phyloP scores from a whole-genome alignment of 2,329 filamentous ascomycete species.

The Fusarium globosum region DNA sequence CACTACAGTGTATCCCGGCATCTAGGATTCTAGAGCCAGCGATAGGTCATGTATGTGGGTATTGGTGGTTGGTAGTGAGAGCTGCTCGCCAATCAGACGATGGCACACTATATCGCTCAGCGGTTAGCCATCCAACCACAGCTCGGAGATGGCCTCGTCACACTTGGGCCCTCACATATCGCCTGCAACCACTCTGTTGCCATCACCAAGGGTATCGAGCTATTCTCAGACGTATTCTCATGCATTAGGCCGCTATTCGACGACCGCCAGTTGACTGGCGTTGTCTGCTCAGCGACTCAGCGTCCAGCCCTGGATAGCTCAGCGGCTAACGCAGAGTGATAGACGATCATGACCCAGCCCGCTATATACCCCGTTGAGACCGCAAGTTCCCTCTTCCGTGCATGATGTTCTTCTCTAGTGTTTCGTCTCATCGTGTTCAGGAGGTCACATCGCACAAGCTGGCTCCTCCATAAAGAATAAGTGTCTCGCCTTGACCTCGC shows the following conservation, averaged over 20 bases:
- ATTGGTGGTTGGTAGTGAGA: constrained; percentile 33
- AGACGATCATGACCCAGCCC: constrained; percentile 61
- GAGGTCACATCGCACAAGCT: constrained; percentile 55
- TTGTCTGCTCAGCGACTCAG: constrained; percentile 54
- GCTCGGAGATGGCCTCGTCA: constrained; percentile 37
- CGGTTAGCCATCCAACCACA: constrained; percentile 60
- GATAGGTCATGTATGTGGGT: constrained; percentile 29
- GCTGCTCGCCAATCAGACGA: constrained; percentile 37
- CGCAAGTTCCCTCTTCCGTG: constrained; percentile 55
- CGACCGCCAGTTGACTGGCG: constrained; percentile 31
- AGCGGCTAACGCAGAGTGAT: constrained; percentile 58
- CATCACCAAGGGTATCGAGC: constrained; percentile 49
- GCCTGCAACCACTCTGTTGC: constrained; percentile 46
- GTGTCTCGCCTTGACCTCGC: constrained; percentile 40
- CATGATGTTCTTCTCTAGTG: constrained; percentile 61
- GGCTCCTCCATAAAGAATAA: constrained; percentile 48
- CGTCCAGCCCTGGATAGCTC: constrained; percentile 51
- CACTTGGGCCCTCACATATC: constrained; percentile 37
- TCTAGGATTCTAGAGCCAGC: constrained; percentile 15
- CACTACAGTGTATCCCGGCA: constrained; percentile 23
- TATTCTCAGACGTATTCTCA: constrained; percentile 50
- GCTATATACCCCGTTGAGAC: constrained; percentile 67
- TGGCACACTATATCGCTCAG: constrained; percentile 43
- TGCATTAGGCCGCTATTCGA: constrained; percentile 53
- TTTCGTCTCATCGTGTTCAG: constrained; percentile 60